A percentile compares a stretch with the other conserved stretches of the same genome.
These are phyloP conservation scores for Didymella arachidicola DNA, from an alignment of 2,329 filamentous ascomycete species.

Conservation along the genomic window DNA sequence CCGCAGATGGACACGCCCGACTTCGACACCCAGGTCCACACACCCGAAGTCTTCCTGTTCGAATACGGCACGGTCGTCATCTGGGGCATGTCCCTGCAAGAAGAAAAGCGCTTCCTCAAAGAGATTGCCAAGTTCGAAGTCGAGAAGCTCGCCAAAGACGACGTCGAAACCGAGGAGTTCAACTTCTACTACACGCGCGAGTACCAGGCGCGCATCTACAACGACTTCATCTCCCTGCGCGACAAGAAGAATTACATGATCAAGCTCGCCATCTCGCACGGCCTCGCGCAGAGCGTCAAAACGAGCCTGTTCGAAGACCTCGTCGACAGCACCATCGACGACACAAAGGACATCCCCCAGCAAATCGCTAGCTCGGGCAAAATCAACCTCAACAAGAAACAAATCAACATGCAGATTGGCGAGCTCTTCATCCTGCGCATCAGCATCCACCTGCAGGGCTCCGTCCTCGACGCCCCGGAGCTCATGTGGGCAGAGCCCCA, in stretches of 20 bases:
- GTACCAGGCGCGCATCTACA: conserved; percentile 98
- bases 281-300: conserved; percentile 94
- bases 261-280: conserved; percentile 95
- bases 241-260: conserved; percentile 98
- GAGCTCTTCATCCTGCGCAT: conserved; percentile 97
- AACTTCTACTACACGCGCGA: conserved; percentile 99
- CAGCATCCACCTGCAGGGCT: conserved; percentile 97
- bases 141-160: conserved; percentile 86
- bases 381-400: conserved; percentile 82
- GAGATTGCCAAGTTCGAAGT: conserved; percentile 94
- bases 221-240: conserved; percentile 94
- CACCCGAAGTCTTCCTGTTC: conserved; percentile 93
- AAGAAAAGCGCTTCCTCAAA: conserved; percentile 90
- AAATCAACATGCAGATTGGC: conserved; percentile 99
- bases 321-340: conserved; percentile 90
- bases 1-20: conserved; percentile 63
- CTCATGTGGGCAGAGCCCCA: conserved; percentile 99
- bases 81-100: conserved; percentile 93
- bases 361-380: conserved; percentile 93
- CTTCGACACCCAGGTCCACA: conserved; percentile 88
- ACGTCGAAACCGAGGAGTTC: conserved; percentile 95
- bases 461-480: conserved; percentile 94
- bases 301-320: conserved; percentile 96
- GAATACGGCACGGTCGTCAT: conserved; percentile 98
- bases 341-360: conserved; percentile 89